Evolutionary conservation across 2,329 filamentous ascomycete genomes (phyloP), one percentile per base, ranked within the genome.

Genomic region (Neonectria punicea): DNA sequence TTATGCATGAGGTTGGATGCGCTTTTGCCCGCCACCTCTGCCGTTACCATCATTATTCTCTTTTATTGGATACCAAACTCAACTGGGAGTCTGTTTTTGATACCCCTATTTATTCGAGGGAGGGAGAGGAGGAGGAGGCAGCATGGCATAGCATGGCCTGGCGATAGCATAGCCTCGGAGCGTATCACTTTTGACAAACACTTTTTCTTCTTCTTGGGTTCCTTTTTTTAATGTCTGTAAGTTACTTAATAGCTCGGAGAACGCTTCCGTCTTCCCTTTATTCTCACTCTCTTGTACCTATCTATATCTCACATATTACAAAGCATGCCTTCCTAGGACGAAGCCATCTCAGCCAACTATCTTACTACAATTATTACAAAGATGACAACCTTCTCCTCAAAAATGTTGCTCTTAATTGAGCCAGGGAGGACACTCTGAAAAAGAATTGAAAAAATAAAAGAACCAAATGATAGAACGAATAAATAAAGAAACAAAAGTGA

Each of bases 141-240:
- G 57, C 36, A 30, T 44, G 61, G 61, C 59, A 63, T 50, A 53
- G 46, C 64, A 60, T 60, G 46, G 32, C 46, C 36, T 54, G 62
- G 53, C 39, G 55, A 60, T 63, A 70, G 70, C 72, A 74, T 71
- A 58, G 60, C 66, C 63, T 67, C 50, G 64, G 68, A 70, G 66
- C 63, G 74, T 64, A 69, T 36, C 47, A 58, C 63, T 61, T 65
- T 65, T 54, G n/a, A 53, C 49, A 54, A 54, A 53, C 25, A 56
- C 56, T 51, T 64, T 66, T 66, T 55, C 54, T 63, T 46, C 66
- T 58, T 22, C 22, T 22, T 22, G 22, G 41, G 53, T 65, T 50
- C 53, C 18, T 39, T n/a, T 61, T 28, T 16, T 25, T 25, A 25
- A 63, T 34, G 18, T 57, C 34, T 61, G 51, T 61, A 65, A 57